Evolutionary conservation across 1,284 basidiomycete species (phyloP), one percentile per base, ranked within the genome.

Genomic region (Ganoderma lucidum): DNA sequence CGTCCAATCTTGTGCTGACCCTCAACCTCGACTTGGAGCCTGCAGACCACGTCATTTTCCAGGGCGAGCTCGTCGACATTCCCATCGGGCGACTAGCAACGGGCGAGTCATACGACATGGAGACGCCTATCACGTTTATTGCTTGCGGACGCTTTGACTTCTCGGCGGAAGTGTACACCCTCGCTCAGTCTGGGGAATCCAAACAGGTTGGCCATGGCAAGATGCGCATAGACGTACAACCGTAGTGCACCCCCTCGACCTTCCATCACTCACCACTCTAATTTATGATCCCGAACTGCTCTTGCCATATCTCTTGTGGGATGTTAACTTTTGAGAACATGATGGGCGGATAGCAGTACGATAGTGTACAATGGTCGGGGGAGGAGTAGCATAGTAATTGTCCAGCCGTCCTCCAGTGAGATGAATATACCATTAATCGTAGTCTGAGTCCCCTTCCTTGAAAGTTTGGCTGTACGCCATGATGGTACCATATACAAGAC

Each of bases 401-500:
- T 73, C 72, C 70, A 63, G 65, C 61, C 66, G 64, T 65, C 67
- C 70, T 65, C 63, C 65, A 63, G 55, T 59, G 66, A 53, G 23
- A 65, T 70, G 64, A 62, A 70, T 67, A 73, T 71, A 71, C 63
- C 55, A 61, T 72, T 74, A 93, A 71, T 93, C 92, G 73, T 87
- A 94, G 69, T 94, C 93, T 30, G 91, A 90, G 41, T 88, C 86
- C 59, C 93, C 92, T 78, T 93, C 88, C 73, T 82, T 90, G 81
- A 98, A 97, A 68, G 91, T 91, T 53, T 95, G 94, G 59, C 92
- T 88, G 79, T 97, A 97, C 15, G 93, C 90, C 72, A 96, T 74
- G 75, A 97, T 98, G 12, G 98, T 99, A 5, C 93, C 95, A 79
- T 99, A 99, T 2, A 99, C 96, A 71, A 99, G 85, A 45, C 92